Evolutionary conservation across 75 land plant genomes (phyloP), one percentile per base, ranked within the genome.

Genomic region (Pseudotsuga menziesii): DNA sequence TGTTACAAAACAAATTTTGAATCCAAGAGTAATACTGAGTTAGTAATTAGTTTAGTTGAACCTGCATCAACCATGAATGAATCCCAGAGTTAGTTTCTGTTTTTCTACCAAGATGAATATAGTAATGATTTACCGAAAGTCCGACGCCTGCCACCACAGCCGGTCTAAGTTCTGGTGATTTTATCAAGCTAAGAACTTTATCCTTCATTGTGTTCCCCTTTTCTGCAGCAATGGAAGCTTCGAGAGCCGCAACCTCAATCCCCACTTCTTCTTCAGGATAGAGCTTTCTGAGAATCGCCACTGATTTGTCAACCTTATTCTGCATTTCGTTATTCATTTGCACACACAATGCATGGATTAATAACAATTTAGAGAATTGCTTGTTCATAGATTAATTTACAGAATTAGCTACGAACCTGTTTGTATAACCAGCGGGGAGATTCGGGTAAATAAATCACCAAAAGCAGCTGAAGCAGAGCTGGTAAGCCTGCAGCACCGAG

Each of bases 391-490:
- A n/a, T n/a, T n/a, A 29, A 32, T 63, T 20, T 20, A 25, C 23
- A 20, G 22, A 71, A 82, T 16, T 60, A 72, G 12, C 56, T 44
- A 11, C 20, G 27, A 48, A 89, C 91, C 84, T 82, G 29, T 81
- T 87, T 83, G 80, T 82, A 86, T 26, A 93, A 83, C 89, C 89
- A 93, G 41, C 95, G 82, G n/a, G 95, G 95, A 60, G 95, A 93
- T 70, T 93, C 95, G 13, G 95, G 95, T 70, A 93, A 84, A 16
- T 63, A 84, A 3, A 86, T 23, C 91, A 93, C 88, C 14, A 93
- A 63, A 1, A 86, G 11, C 48, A 85, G 92, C 56, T 93, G 96
- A 48, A 93, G 48, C 16, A 89, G 61, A 61, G 95, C 89, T 55
- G 95, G 95, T 48, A 87, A 20, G 19, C 89, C 91, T 8, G 95